These are phyloP conservation scores for Nakazawaea ambrosiae DNA, from an alignment of 805 yeast species.

Conservation along the genomic window DNA sequence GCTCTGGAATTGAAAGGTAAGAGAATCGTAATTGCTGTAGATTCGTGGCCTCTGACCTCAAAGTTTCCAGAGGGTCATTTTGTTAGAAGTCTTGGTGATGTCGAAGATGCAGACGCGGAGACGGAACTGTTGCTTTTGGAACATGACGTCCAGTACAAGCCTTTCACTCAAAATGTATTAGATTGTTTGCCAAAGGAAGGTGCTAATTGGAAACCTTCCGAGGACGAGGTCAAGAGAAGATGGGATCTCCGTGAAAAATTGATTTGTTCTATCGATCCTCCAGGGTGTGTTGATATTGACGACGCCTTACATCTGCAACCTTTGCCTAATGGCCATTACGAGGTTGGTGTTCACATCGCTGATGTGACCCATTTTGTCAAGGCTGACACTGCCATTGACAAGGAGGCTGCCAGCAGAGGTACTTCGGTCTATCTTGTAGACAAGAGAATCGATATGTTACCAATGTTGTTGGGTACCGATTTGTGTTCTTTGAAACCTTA, in stretches of 20 bases:
- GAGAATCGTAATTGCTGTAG: constrained; percentile 88
- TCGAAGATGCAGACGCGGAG: constrained; percentile 91
- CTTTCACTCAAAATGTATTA: constrained; percentile 86
- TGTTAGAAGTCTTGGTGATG: constrained; percentile 80
- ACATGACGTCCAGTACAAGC: constrained; percentile 95
- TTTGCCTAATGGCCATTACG: constrained; percentile 89
- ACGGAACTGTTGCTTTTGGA: constrained; percentile 91
- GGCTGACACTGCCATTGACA: constrained; percentile 85
- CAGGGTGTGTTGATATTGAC: constrained; percentile 97
- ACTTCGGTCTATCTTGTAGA: constrained; percentile 96
- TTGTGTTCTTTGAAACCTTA: constrained; percentile 91
- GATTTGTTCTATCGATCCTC: constrained; percentile 96
- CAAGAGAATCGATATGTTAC: constrained; percentile 98
- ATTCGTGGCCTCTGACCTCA: constrained; percentile 82
- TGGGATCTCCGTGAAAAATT: constrained; percentile 81
- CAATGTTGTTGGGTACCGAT: constrained; percentile 90
- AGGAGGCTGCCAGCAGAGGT: constrained; percentile 95
- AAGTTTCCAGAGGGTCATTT: constrained; percentile 93
- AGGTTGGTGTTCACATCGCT: constrained; percentile 98
- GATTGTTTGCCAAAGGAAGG: constrained; percentile 94
- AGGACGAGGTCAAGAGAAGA: constrained; percentile 56
- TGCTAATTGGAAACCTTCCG: constrained; percentile 80
- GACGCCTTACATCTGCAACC: constrained; percentile 88
- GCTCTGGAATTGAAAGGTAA: constrained; percentile 78
- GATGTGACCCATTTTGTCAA: constrained; percentile 97